Base-by-base conservation (phyloP, 2,329 filamentous ascomycete genomes). In the Fusarium nisikadoi region DNA sequence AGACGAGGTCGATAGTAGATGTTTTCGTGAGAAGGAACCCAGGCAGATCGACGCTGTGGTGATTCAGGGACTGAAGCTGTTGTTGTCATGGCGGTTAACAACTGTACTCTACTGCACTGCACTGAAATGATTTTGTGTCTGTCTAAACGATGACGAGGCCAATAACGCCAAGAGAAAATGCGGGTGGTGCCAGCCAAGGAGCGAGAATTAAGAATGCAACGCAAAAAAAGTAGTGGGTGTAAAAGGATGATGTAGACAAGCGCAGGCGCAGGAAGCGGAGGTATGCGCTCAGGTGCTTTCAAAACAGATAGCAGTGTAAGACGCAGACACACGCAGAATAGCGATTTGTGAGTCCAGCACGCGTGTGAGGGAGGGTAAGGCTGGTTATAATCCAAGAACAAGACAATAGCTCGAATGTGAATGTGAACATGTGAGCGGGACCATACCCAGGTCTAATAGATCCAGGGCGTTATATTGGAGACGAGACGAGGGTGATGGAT, bases 1-100 rank as follows among this genome's bases (percentile, higher is more conserved):
- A 77, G 73, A 33, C 73, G 73, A 41, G 76, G 75, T 35, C 76
- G 72, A 54, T 78, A 78, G 43, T 71, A 78, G 52, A 78, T 74
- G 71, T 78, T 78, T 23, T 69, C 65, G 70, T 75, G 62, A n/a
- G 73, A 70, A 25, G 65, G 71, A 65, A 77, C 66, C 76, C 76
- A 78, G 57, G 75, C 75, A 55, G 75, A 72, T 47, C 68, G 71
- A 38, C 67, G 67, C 53, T 67, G 73, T 35, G 65, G 61, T 50
- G 64, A 36, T 60, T 77, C 72, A 62, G 70, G 39, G 55, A 25
- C n/a, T 27, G 54, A 35, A 49, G 54, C 54, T 57, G 54, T 36
- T 36, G 70, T 72, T 76, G 75, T 68, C 74, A 76, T 77, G 64
- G 49, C 70, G 57, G 73, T 77, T 63, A 77, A 77, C 65, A 69